These are phyloP conservation scores for Tricholoma sp. DNA, from an alignment of 768 basidiomycete genomes.

Conservation along the genomic window DNA sequence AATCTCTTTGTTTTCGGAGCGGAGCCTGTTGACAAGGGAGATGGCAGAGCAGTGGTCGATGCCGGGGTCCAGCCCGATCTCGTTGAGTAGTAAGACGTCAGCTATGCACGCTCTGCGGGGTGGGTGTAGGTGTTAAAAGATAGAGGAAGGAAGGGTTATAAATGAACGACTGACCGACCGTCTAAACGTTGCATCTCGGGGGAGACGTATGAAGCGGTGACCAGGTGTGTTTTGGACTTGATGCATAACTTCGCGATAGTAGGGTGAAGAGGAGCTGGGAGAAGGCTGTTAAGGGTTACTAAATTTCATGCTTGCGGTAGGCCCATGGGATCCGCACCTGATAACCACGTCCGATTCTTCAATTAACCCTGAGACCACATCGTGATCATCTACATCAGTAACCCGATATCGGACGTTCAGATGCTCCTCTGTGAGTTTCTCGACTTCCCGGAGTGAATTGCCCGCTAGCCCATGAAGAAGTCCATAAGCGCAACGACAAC, in stretches of 20 bases:
- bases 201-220: constrained; percentile 91
- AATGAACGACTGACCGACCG: constrained; percentile 38
- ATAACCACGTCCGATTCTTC: constrained; percentile 71
- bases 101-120: constrained; percentile 47
- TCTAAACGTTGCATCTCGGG: constrained; percentile 67
- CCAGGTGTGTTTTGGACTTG: constrained; percentile 60
- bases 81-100: constrained; percentile 75
- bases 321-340: constrained; percentile 44
- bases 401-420: constrained; percentile 49
- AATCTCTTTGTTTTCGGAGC: constrained; percentile 47
- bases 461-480: constrained; percentile 46
- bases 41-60: constrained; percentile 88
- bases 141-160: neutral
- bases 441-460: constrained; percentile 59
- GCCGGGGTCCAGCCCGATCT: constrained; percentile 87
- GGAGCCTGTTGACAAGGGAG: constrained; percentile 53
- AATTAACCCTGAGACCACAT: constrained; percentile 47
- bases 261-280: constrained; percentile 75
- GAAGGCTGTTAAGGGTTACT: constrained; percentile 44
- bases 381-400: constrained; percentile 52
- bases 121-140: neutral
- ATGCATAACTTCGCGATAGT: constrained; percentile 72
- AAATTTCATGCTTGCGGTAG: neutral
- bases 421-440: constrained; percentile 39
- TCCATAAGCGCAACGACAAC: constrained; percentile 7